Evolutionary conservation across 768 basidiomycete species (phyloP).

Genomic region (Dentipellis fragilis): DNA sequence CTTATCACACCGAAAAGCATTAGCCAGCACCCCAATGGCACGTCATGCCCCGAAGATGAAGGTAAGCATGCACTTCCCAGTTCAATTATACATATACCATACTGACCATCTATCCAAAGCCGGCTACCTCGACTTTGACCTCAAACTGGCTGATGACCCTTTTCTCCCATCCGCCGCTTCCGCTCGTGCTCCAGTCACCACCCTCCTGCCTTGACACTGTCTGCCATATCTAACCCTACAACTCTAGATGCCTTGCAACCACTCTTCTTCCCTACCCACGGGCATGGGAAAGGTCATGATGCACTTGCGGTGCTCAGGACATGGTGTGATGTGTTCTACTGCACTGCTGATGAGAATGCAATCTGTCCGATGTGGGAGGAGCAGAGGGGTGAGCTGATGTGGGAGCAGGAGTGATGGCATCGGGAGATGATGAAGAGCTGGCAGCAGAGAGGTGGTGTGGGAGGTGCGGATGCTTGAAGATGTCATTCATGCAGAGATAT

Average conservation of each 20-base stretch:
- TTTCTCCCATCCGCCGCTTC: not conserved
- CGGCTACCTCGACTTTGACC: slow-evolving; percentile 50
- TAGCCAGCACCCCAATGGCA: slow-evolving; percentile 52
- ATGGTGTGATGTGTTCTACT: too few species aligned
- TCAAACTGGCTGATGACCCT: slow-evolving; percentile 20
- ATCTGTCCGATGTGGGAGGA: slow-evolving; percentile 64
- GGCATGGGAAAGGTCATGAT: slow-evolving; percentile 24
- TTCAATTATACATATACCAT: not conserved
- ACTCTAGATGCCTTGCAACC: slow-evolving; percentile 6
- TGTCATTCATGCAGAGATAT: slow-evolving; percentile 15
- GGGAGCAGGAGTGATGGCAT: slow-evolving; percentile 68
- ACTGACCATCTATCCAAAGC: slow-evolving; percentile 22
- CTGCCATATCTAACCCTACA: not conserved
- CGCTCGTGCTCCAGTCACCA: not conserved
- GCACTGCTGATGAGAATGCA: slow-evolving; percentile 44
- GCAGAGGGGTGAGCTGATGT: slow-evolving; percentile 55
- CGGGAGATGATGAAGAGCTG: slow-evolving; percentile 65
- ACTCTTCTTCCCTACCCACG: slow-evolving; percentile 9
- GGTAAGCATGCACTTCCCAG: slow-evolving; percentile 27
- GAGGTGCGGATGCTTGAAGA: not conserved
- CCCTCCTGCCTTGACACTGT: not conserved
- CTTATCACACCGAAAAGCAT: slow-evolving; percentile 51
- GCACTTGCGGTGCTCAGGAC: slow-evolving; percentile 28
- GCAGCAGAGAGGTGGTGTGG: slow-evolving; percentile 34
- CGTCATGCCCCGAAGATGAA: slow-evolving; percentile 55